Conservation (phyloP, 306 rosid species). For the Alnus rubra region DNA sequence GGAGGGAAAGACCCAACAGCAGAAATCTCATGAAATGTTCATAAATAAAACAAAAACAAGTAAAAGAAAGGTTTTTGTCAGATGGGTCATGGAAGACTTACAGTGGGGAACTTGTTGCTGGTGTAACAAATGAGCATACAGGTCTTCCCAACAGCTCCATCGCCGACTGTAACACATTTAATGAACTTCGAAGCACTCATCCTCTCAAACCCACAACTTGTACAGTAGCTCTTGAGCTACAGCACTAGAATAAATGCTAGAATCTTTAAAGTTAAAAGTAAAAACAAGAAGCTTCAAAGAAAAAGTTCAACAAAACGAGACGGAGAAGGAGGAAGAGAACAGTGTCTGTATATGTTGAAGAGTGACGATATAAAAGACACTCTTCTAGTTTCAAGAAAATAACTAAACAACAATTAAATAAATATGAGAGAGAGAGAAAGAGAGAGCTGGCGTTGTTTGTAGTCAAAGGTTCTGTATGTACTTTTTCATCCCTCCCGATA, state of each 20-base stretch:
- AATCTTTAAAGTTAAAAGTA: conserved; percentile 22
- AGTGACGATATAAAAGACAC: conserved; percentile 18
- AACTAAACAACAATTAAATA: not conserved
- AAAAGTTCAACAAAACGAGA: conserved; percentile 8
- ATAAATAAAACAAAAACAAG: conserved; percentile 18
- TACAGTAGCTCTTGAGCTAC: conserved; percentile 11
- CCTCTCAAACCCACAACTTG: conserved; percentile 29
- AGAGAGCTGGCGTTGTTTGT: conserved; percentile 33
- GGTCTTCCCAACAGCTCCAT: conserved; percentile 98
- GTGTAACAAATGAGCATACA: conserved; percentile 99
- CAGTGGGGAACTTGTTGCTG: conserved; percentile 96
- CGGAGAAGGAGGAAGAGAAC: conserved; percentile 22
- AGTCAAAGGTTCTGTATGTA: conserved; percentile 41
- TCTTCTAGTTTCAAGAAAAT: conserved; percentile 44
- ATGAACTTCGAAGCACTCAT: conserved; percentile 98
- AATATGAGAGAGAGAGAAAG: conserved; percentile 17
- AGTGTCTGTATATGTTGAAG: conserved; percentile 28
- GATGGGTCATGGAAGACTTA: conserved; percentile 36
- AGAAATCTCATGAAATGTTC: conserved; percentile 13
- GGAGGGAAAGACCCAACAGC: not conserved
- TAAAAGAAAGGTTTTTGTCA: conserved; percentile 18
- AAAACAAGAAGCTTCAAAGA: conserved; percentile 14
- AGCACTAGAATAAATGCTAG: conserved; percentile 8
- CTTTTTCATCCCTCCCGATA: conserved; percentile 57
- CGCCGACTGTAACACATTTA: conserved; percentile 98